Base-by-base conservation (phyloP, 2,329 filamentous ascomycete species). In the Trichophyton rubrum region DNA sequence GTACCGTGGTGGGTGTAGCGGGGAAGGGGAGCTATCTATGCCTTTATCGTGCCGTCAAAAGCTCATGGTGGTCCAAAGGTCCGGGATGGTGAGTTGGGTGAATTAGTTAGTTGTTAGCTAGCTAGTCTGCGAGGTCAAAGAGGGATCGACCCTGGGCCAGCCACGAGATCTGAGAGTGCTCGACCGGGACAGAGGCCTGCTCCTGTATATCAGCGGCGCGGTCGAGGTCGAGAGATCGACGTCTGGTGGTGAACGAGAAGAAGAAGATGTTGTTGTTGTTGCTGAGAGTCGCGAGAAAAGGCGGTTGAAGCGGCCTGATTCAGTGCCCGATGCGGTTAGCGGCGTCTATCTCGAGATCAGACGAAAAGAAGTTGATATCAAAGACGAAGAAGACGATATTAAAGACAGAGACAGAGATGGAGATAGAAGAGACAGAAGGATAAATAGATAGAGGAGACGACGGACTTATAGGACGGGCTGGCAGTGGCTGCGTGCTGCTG, bases 281-380 rank as follows among this genome's bases (percentile, higher is more conserved):
- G 33, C 9, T 35, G 33, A 30, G 13, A 27, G 20, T 11, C n/a
- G 22, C 15, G 22, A 20, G 11, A 53, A 17, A 3, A 51, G 15
- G 47, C 17, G 8, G 20, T 51, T 30, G 22, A 6, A 30, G 27
- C 27, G 51, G 51, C 51, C 51, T 55, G 51, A 55, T 55, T 55
- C 51, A 55, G 15, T 27, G 51, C 51, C 51, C 51, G 51, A 55
- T 55, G 6, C 4, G 51, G 51, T 55, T 55, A 55, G 51, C 51
- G 51, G 33, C 27, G 51, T 55, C 13, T 55, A 33, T 2, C 7
- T 33, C 3, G 33, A 7, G 15, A 55, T 27, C 30, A 20, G n/a
- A 17, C n/a, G 30, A 55, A 17, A 27, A 35, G 15, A 55, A 3
- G 40, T 7, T 30, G 27, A 30, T 30, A 30, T 30, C 27, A 55